A percentile compares a stretch with the other conserved stretches of the same genome.
Evolutionary conservation across 1,139 yeast genomes (phyloP).

Genomic region (Suhomyces bribrorum): DNA sequence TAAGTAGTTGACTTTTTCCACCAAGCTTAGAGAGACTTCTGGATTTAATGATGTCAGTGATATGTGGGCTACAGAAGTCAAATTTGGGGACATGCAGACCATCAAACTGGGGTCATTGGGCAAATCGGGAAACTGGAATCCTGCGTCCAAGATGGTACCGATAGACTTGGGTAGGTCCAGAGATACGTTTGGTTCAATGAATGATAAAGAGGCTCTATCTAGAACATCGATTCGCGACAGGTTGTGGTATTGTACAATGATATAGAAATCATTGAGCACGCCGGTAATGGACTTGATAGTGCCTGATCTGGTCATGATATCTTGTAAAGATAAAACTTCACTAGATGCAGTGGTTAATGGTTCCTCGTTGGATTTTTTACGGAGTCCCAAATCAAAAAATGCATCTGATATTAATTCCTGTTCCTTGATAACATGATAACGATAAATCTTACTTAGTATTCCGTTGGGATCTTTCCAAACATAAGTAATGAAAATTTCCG

Average conservation of each 20-base stretch:
- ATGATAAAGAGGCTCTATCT: conserved; percentile 34
- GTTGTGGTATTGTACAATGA: conserved; percentile 33
- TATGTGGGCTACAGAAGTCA: conserved; percentile 49
- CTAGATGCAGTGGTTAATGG: conserved; percentile 3
- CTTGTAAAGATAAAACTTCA: conserved; percentile 24
- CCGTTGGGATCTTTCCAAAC: conserved; percentile 22
- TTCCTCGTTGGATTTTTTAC: conserved; percentile 22
- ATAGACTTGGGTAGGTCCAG: conserved; percentile 31
- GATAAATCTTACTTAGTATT: conserved; percentile 30
- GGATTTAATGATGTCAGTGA: conserved; percentile 21
- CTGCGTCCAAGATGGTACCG: conserved; percentile 55
- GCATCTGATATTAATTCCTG: conserved; percentile 29
- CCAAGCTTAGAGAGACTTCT: conserved; percentile 31
- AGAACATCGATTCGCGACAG: conserved; percentile 45
- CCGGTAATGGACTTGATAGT: conserved; percentile 23
- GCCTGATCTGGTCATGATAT: conserved; percentile 25
- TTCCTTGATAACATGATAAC: conserved; percentile 39
- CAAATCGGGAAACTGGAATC: conserved; percentile 48
- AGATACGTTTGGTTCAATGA: conserved; percentile 16
- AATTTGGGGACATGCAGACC: conserved; percentile 58
- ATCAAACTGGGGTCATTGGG: conserved; percentile 32
- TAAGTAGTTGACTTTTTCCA: conserved; percentile 23
- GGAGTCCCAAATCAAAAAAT: conserved; percentile 34
- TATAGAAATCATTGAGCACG: conserved; percentile 25
- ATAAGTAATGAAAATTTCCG: conserved; percentile 42